Base-by-base conservation (phyloP, 257 asterid species). In the Asclepias syriaca region DNA sequence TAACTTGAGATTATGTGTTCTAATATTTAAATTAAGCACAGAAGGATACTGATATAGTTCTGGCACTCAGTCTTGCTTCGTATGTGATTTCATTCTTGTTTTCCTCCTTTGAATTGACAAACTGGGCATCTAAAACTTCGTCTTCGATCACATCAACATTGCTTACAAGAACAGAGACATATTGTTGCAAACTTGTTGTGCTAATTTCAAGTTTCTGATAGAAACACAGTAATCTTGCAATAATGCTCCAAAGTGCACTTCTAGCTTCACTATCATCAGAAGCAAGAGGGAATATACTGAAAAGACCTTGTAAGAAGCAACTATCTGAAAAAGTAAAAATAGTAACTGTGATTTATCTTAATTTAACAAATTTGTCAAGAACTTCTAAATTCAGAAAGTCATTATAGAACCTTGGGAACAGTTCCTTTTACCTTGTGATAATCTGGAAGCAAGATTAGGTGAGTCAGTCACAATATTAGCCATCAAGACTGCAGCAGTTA, bases 401-500 rank as follows among this genome's bases (percentile, higher is more conserved):
- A 37, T 19, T 55, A 40, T 69, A 55, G 78, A 75, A 43, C 49
- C 65, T 54, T 58, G 37, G 69, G 69, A 72, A 54, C 50, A 64
- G 51, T 65, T 70, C 27, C 0, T 24, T 68, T 68, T 80, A 90
- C 98, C 97, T 69, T 79, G 85, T 50, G 88, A 84, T 77, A 86
- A 67, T 78, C 88, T 90, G 48, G 83, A 74, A 70, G 86, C 85
- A 43, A 84, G 78, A 84, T 83, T 74, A 11, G 84, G 78, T 63
- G 87, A 82, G 74, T 87, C 95, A 27, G 85, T 81, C 63, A 93
- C 86, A 72, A 93, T 87, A 82, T 93, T 93, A 73, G 97, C 94
- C 54, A 85, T 73, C 84, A 91, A 74, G 67, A 89, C 91, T 34
- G 94, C 85, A 75, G 96, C 93, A 82, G 96, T 84, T 58, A 91